phyloP scores from a whole-genome alignment of 441 rosid genomes.

The Mallotus repandus region DNA sequence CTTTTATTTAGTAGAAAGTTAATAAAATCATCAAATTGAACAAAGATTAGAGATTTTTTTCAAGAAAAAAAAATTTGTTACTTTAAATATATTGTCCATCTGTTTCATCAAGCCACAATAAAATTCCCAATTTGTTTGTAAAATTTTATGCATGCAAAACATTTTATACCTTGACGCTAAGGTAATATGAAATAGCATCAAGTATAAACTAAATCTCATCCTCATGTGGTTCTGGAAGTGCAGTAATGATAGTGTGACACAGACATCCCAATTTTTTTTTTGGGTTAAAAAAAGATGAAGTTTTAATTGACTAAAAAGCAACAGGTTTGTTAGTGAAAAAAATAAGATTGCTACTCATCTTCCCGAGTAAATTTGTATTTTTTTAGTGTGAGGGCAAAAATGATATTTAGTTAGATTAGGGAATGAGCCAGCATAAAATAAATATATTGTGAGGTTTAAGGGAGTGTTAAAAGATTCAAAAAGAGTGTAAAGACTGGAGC shows the following conservation, averaged over 20 bases:
- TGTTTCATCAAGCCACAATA: not conserved
- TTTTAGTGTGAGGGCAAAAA: too few relatives aligned
- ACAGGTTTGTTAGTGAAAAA: too few relatives aligned
- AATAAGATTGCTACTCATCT: too few relatives aligned
- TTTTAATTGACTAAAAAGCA: too few relatives aligned
- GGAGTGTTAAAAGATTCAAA: too few relatives aligned
- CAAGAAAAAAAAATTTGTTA: not conserved
- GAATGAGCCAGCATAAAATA: too few relatives aligned
- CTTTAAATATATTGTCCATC: not conserved
- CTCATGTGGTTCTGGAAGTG: conserved; percentile 93
- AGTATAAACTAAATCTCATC: conserved; percentile 96
- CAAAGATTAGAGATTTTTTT: not conserved
- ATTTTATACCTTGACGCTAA: conserved; percentile 62
- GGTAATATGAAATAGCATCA: conserved; percentile 88
- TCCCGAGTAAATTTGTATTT: too few relatives aligned
- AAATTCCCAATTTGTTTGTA: not conserved
- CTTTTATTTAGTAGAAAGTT: not conserved
- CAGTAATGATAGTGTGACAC: conserved; percentile 82
- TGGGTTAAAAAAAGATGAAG: too few relatives aligned
- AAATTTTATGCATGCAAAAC: not conserved
- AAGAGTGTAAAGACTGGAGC: too few relatives aligned
- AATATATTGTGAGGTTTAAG: too few relatives aligned
- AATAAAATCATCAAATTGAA: not conserved
- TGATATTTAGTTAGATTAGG: too few relatives aligned
- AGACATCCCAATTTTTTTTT: conserved; percentile 60